Evolutionary conservation across 208 protist species (phyloP).

Genomic region (Leishmania aethiopica): DNA sequence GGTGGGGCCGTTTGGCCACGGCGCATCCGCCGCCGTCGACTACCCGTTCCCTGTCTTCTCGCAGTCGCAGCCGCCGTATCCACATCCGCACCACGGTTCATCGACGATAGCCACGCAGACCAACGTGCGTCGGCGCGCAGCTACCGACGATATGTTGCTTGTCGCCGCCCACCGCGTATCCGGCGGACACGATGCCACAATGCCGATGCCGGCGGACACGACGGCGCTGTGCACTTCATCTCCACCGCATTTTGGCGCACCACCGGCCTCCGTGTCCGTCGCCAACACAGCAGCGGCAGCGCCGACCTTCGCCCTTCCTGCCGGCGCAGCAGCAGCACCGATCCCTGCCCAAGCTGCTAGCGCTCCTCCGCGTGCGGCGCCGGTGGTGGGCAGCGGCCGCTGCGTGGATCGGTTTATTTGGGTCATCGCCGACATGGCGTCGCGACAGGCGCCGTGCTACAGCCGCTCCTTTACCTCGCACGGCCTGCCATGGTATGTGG

Average conservation of each 20-base stretch:
- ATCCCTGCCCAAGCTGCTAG: not conserved
- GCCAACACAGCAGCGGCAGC: not conserved
- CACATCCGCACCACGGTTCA: not conserved
- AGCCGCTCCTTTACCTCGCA: slow-evolving; percentile 21
- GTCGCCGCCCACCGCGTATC: not conserved
- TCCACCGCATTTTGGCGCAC: not conserved
- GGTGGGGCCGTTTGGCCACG: not conserved
- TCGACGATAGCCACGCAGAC: not conserved
- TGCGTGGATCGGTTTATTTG: slow-evolving; percentile 12
- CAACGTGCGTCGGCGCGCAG: slow-evolving; percentile 1
- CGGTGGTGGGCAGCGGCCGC: not conserved
- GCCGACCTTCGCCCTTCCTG: not conserved
- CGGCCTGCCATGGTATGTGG: slow-evolving; percentile 38
- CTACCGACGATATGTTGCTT: not conserved
- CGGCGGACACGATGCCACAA: slow-evolving; percentile 1
- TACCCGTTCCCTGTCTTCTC: not conserved
- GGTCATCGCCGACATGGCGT: slow-evolving; percentile 2
- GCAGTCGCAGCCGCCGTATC: not conserved
- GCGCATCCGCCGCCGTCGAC: not conserved
- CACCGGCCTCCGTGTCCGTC: not conserved
- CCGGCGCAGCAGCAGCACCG: not conserved
- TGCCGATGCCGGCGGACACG: not conserved
- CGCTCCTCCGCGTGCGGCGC: not conserved
- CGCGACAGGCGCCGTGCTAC: slow-evolving; percentile 21
- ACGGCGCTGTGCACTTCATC: not conserved